Evolutionary conservation across 106 monocot genomes (phyloP).

Genomic region (Xerophyta viscosa): DNA sequence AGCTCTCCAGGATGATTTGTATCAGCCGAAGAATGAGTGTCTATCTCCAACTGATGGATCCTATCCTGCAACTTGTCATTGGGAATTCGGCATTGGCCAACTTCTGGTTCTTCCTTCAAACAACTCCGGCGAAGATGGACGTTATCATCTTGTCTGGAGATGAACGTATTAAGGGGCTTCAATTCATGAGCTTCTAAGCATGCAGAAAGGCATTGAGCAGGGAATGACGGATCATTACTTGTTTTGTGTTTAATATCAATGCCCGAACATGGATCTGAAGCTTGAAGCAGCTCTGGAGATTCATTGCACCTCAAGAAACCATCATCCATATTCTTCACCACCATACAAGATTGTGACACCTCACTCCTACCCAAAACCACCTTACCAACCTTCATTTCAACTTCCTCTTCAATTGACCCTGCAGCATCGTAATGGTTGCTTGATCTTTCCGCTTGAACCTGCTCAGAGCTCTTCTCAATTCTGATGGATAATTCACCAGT

Average conservation of each 20-base stretch:
- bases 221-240: neutral
- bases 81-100: neutral
- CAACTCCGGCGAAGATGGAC: constrained; percentile 1
- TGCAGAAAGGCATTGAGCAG: neutral
- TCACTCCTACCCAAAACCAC: neutral
- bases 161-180: constrained; percentile 1
- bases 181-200: neutral
- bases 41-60: neutral
- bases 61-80: constrained; percentile 1
- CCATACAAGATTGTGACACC: constrained; percentile 1
- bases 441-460: constrained; percentile 17
- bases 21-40: constrained; percentile 3
- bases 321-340: constrained; percentile 4
- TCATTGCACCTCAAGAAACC: constrained; percentile 2
- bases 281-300: neutral
- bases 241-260: neutral
- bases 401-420: constrained; percentile 13
- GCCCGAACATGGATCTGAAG: neutral
- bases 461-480: constrained; percentile 5
- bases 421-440: constrained; percentile 13
- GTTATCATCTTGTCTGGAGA: neutral
- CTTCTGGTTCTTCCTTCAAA: constrained; percentile 8
- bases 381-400: constrained; percentile 15
- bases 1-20: neutral
- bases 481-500: constrained; percentile 19